Conservation (phyloP, 495 filamentous ascomycete species). For the Evansstolkia leycettana region DNA sequence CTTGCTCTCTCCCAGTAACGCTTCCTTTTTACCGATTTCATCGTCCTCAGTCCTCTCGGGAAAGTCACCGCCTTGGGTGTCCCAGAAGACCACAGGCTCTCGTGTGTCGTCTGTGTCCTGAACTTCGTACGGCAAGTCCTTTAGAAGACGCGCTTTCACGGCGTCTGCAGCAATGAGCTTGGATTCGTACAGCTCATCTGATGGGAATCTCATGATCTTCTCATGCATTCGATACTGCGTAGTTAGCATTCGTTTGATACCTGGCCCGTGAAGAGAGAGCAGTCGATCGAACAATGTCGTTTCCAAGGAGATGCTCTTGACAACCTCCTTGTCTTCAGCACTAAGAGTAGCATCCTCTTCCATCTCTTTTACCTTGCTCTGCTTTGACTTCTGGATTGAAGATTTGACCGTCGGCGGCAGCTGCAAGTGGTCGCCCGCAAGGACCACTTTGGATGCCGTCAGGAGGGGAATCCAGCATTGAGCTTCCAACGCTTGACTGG, state of each 20-base stretch:
- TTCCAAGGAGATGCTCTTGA: conserved; percentile 51
- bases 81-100: conserved; percentile 84
- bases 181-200: conserved; percentile 72
- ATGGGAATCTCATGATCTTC: conserved; percentile 89
- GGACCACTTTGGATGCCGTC: conserved; percentile 67
- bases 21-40: conserved; percentile 35
- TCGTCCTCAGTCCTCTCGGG: conserved; percentile 47
- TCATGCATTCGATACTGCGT: conserved; percentile 99
- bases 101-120: conserved; percentile 74
- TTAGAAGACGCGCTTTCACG: conserved; percentile 64
- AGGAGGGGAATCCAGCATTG: conserved; percentile 96
- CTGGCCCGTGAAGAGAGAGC: conserved; percentile 64
- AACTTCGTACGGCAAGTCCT: conserved; percentile 67
- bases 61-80: conserved; percentile 92
- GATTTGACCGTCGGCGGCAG: conserved; percentile 92
- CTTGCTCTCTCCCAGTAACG: conserved; percentile 71
- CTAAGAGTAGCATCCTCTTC: conserved; percentile 1
- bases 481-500: conserved; percentile 88
- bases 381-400: conserved; percentile 11
- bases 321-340: conserved; percentile 12
- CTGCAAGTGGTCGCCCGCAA: conserved; percentile 91
- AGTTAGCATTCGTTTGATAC: conserved; percentile 89
- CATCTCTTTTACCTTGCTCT: neutral
- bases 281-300: conserved; percentile 86
- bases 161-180: conserved; percentile 66